phyloP scores from a whole-genome alignment of 2,329 filamentous ascomycete genomes.

The Pezicula neosporulosa region DNA sequence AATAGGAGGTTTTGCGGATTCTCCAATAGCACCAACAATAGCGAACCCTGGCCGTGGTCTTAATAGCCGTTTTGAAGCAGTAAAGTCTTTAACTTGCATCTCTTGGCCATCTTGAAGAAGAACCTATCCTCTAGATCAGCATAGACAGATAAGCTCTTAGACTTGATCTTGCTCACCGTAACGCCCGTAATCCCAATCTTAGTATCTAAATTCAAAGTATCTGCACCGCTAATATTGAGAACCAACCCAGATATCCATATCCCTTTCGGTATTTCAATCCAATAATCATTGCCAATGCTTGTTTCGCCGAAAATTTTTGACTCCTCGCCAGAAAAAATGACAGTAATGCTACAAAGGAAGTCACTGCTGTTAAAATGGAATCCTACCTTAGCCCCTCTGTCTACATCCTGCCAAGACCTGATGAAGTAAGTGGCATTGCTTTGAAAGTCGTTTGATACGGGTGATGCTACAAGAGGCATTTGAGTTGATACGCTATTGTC shows the following conservation, averaged over 20 bases:
- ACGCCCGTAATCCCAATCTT: slow-evolving; percentile 8
- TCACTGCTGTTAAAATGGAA: slow-evolving; percentile 6
- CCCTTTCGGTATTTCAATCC: too few relatives aligned
- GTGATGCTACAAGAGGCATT: slow-evolving; percentile 8
- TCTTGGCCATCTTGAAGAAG: slow-evolving; percentile 2
- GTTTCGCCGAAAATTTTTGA: too few relatives aligned
- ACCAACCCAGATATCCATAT: slow-evolving; percentile 3
- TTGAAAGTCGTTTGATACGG: slow-evolving; percentile 1
- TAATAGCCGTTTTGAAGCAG: slow-evolving; percentile 6
- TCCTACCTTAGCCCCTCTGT: not conserved
- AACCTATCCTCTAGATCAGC: too few relatives aligned
- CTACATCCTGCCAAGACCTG: slow-evolving; percentile 3
- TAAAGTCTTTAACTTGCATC: slow-evolving; percentile 1
- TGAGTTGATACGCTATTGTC: not conserved
- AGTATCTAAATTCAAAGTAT: not conserved
- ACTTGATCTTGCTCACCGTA: not conserved
- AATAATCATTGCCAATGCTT: too few relatives aligned
- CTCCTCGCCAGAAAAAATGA: too few relatives aligned
- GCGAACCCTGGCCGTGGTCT: slow-evolving; percentile 1
- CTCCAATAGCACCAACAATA: not conserved
- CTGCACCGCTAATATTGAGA: slow-evolving; percentile 4
- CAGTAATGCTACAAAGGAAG: slow-evolving; percentile 5
- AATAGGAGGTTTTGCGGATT: not conserved
- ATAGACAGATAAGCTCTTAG: too few relatives aligned
- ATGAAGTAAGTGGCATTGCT: slow-evolving; percentile 3